Percentiles rank a stretch among this genome's conserved stretches.
Evolutionary conservation across 23 red algal species (phyloP).

Genomic region (Gracilaria domingensis): DNA sequence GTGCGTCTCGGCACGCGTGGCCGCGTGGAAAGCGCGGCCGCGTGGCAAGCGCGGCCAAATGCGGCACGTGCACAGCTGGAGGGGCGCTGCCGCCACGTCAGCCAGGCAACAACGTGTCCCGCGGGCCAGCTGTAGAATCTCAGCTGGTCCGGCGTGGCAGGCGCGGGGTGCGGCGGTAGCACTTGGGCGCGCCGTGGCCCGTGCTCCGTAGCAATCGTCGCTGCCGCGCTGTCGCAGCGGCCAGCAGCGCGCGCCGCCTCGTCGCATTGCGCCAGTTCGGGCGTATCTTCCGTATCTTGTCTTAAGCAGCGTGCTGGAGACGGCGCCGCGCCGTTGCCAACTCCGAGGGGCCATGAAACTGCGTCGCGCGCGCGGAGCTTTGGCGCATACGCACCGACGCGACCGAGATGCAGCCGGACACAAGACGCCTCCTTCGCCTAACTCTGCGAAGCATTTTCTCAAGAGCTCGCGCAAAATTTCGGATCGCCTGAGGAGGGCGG

Average conservation of each 20-base stretch:
- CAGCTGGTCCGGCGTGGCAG: too few species aligned
- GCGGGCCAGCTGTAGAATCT: too few species aligned
- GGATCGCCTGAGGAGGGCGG: background rate
- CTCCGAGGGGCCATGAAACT: background rate
- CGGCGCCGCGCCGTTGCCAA: background rate
- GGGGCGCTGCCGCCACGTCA: too few species aligned
- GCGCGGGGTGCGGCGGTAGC: too few species aligned
- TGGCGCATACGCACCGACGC: background rate
- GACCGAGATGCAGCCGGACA: background rate
- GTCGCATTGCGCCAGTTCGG: background rate
- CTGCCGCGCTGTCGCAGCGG: background rate
- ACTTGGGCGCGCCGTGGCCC: background rate
- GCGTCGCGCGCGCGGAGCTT: background rate
- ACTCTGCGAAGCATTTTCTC: background rate
- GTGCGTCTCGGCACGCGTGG: too few species aligned
- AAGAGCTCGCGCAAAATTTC: slow-evolving; percentile 3
- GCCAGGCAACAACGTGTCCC: too few species aligned
- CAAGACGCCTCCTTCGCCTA: background rate
- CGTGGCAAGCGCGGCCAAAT: too few species aligned
- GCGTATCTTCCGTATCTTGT: background rate
- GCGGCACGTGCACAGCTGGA: too few species aligned
- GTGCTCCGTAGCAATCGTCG: background rate
- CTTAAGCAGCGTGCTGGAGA: too few species aligned
- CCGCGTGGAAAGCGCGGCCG: background rate
- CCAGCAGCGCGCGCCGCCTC: too few species aligned